Evolutionary conservation across 2,329 filamentous ascomycete genomes (phyloP).

Genomic region (Akanthomyces muscarius): DNA sequence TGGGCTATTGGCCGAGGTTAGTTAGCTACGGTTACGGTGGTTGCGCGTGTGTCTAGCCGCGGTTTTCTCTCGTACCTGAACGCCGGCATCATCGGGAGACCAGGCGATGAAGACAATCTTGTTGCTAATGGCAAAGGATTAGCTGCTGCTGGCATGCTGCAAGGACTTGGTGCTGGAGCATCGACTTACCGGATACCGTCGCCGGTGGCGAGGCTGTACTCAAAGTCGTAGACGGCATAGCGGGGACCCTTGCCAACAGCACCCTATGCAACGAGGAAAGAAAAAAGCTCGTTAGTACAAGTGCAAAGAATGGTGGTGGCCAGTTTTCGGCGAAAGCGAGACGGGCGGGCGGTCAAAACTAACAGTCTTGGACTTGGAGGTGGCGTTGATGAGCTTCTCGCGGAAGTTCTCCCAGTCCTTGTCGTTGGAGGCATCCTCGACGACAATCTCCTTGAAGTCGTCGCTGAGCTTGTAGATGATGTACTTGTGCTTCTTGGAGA

Average conservation of each 20-base stretch:
- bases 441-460: slow-evolving; percentile 75
- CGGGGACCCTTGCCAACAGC: slow-evolving; percentile 64
- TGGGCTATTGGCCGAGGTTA: slow-evolving; percentile 51
- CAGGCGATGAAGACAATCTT: slow-evolving; percentile 77
- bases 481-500: slow-evolving; percentile 76
- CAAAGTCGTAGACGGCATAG: slow-evolving; percentile 82
- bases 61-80: slow-evolving; percentile 57
- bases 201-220: slow-evolving; percentile 67
- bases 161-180: slow-evolving; percentile 17
- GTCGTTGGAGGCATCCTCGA: slow-evolving; percentile 67
- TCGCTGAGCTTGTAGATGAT: slow-evolving; percentile 86
- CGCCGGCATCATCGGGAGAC: slow-evolving; percentile 75
- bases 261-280: slow-evolving; percentile 38
- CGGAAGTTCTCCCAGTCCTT: slow-evolving; percentile 70
- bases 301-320: background rate
- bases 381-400: slow-evolving; percentile 69
- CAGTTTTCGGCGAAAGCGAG: background rate
- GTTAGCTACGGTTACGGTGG: background rate
- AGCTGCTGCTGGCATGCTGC: slow-evolving; percentile 20
- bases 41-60: background rate
- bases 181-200: slow-evolving; percentile 63
- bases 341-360: slow-evolving; percentile 24
- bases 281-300: background rate
- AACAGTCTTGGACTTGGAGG: slow-evolving; percentile 67
- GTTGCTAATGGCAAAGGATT: slow-evolving; percentile 47